Percentiles rank a stretch among this genome's conserved stretches.
Conservation (phyloP, 1,284 basidiomycete genomes). For the Xerocomus amazonicus region DNA sequence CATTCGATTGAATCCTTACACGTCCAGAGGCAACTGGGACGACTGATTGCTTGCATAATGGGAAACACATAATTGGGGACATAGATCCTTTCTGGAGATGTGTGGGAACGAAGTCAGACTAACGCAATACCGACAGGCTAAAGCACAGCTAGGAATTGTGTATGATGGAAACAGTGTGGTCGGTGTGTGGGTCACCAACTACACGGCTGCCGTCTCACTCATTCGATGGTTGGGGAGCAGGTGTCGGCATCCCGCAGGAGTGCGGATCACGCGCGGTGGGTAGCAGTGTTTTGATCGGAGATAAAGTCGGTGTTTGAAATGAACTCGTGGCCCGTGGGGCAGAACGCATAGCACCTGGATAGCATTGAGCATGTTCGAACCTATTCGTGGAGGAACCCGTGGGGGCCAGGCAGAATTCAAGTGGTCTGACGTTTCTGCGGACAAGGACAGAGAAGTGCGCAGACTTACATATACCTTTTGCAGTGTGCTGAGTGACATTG, state of each 20-base stretch:
- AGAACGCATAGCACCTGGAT: no score
- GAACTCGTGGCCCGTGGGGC: no score
- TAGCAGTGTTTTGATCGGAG: conserved; percentile 19
- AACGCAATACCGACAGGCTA: conserved; percentile 2
- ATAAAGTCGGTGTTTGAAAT: conserved; percentile 16
- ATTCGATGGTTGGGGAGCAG: background rate
- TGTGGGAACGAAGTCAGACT: background rate
- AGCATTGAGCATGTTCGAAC: conserved; percentile 63
- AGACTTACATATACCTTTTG: background rate
- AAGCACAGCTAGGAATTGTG: background rate
- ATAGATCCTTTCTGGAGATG: background rate
- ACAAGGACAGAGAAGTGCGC: conserved; percentile 85
- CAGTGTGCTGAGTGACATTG: conserved; percentile 5
- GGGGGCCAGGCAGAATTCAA: conserved; percentile 91
- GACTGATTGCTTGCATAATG: background rate
- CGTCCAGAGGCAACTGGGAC: no score
- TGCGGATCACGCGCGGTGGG: conserved; percentile 19
- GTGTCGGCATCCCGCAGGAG: conserved; percentile 21
- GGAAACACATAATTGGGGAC: background rate
- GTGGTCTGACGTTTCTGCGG: conserved; percentile 85
- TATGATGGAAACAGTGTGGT: background rate
- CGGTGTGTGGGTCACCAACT: background rate
- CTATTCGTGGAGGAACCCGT: conserved; percentile 78
- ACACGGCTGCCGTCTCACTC: background rate
- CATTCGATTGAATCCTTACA: no score